These are phyloP conservation scores for Cercis canadensis DNA, from an alignment of 306 rosid species.

Conservation along the genomic window DNA sequence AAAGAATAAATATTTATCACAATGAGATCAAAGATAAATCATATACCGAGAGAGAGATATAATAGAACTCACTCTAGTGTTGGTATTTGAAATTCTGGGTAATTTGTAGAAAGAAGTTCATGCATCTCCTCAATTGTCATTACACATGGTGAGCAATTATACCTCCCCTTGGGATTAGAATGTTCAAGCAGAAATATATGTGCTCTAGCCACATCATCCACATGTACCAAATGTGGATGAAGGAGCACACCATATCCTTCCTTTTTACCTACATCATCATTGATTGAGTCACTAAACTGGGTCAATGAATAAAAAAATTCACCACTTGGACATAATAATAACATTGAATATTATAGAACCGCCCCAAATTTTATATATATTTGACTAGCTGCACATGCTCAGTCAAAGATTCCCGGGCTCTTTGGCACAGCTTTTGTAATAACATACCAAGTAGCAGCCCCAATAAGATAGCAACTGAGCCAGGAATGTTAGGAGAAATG, in stretches of 20 bases:
- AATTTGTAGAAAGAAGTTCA: constrained; percentile 38
- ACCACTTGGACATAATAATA: too few species aligned
- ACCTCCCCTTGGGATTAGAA: constrained; percentile 50
- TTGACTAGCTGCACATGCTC: too few species aligned
- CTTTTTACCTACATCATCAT: constrained; percentile 38
- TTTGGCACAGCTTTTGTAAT: too few species aligned
- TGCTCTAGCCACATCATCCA: constrained; percentile 56
- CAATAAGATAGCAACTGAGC: constrained; percentile 37
- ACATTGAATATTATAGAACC: too few species aligned
- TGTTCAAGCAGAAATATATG: constrained; percentile 53
- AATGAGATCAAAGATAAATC: not conserved
- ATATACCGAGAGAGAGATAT: not conserved
- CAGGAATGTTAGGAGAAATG: constrained; percentile 58
- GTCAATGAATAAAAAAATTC: too few species aligned
- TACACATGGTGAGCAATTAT: constrained; percentile 46
- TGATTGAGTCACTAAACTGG: not conserved
- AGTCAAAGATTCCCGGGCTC: too few species aligned
- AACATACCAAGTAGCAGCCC: constrained; percentile 49
- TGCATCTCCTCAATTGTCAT: constrained; percentile 28
- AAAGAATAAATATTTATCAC: not conserved
- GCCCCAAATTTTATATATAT: too few species aligned
- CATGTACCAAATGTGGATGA: constrained; percentile 46
- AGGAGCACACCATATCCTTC: not conserved
- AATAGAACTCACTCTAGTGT: constrained; percentile 50
- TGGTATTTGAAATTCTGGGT: constrained; percentile 46